Evolutionary conservation across 2,329 filamentous ascomycete species (phyloP).

Genomic region (Neofusicoccum laricinum): DNA sequence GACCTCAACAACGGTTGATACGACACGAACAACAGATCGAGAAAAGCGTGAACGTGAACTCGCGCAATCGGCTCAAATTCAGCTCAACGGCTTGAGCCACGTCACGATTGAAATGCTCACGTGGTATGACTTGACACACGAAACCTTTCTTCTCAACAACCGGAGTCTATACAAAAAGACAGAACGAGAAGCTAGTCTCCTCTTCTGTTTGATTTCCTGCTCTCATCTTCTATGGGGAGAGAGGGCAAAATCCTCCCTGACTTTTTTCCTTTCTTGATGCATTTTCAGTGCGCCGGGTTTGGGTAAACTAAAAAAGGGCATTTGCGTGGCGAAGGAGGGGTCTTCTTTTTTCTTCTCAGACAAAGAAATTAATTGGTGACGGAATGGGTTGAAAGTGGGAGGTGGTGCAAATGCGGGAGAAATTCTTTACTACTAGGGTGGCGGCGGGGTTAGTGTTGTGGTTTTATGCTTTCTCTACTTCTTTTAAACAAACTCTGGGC

Average conservation of each 20-base stretch:
- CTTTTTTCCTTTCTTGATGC: constrained; percentile 14
- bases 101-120: constrained; percentile 12
- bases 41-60: neutral
- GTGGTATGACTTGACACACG: constrained; percentile 16
- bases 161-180: constrained; percentile 10
- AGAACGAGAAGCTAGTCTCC: constrained; percentile 3
- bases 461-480: neutral
- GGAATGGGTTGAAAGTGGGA: neutral
- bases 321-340: constrained; percentile 15
- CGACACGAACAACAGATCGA: neutral
- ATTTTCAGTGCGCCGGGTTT: constrained; percentile 18
- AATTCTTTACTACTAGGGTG: neutral
- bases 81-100: neutral
- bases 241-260: constrained; percentile 3
- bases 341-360: neutral
- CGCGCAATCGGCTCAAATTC: neutral
- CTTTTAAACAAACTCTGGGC: constrained; percentile 2
- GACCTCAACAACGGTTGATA: neutral
- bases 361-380: constrained; percentile 10
- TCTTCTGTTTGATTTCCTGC: constrained; percentile 8
- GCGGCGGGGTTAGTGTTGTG: neutral
- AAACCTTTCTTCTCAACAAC: constrained; percentile 12
- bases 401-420: constrained; percentile 5
- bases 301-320: constrained; percentile 15
- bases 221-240: neutral